Evolutionary conservation across 2,329 filamentous ascomycete species (phyloP).

Genomic region (Lachnellula arida): DNA sequence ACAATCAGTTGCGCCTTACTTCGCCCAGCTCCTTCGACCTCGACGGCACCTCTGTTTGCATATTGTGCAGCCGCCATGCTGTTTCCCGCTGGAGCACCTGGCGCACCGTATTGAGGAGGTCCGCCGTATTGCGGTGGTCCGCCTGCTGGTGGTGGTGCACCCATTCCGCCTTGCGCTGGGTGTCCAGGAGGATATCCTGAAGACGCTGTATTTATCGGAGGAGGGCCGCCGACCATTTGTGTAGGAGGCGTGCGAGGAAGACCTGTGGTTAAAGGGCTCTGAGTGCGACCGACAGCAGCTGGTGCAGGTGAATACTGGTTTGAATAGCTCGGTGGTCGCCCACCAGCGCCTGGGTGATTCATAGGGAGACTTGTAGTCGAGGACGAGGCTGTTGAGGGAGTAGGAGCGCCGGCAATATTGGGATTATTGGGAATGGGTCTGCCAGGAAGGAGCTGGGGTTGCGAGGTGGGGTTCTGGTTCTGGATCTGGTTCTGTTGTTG

Average conservation of each 20-base stretch:
- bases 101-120: constrained; percentile 29
- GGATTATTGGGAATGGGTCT: constrained; percentile 13
- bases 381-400: constrained; percentile 43
- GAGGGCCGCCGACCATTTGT: constrained; percentile 50
- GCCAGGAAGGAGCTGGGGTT: constrained; percentile 21
- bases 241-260: constrained; percentile 31
- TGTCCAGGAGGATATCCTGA: constrained; percentile 54
- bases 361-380: constrained; percentile 52
- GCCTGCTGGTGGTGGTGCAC: constrained; percentile 24
- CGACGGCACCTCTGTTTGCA: constrained; percentile 45
- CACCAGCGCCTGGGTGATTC: constrained; percentile 57
- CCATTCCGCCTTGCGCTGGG: constrained; percentile 39
- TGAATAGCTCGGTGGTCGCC: constrained; percentile 60
- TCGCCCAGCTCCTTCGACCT: constrained; percentile 82
- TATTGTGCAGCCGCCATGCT: constrained; percentile 27
- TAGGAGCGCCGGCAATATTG: background rate
- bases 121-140: constrained; percentile 30
- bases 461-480: constrained; percentile 22
- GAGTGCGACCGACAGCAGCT: constrained; percentile 48
- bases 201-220: constrained; percentile 62
- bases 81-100: constrained; percentile 18
- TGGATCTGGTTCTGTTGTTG: constrained; percentile 7
- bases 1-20: constrained; percentile 98
- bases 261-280: constrained; percentile 29
- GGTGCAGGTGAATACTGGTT: constrained; percentile 49